Conservation (phyloP, 1,139 yeast genomes). For the Kodamaea alishanica region DNA sequence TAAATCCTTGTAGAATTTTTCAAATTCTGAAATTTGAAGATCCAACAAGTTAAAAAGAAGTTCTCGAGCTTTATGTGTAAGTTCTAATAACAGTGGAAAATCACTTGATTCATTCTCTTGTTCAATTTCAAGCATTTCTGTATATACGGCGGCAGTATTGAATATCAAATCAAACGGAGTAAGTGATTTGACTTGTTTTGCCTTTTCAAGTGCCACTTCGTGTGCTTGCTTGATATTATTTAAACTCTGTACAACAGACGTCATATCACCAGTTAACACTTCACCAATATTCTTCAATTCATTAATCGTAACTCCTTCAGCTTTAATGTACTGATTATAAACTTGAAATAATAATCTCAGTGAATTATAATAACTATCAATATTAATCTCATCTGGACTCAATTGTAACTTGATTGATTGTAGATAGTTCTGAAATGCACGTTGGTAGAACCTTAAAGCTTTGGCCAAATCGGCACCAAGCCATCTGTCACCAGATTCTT, state of each 20-base stretch:
- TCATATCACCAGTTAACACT: slow-evolving; percentile 28
- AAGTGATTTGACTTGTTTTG: slow-evolving; percentile 10
- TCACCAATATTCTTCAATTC: slow-evolving; percentile 41
- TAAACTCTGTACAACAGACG: slow-evolving; percentile 40
- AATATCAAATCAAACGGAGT: slow-evolving; percentile 41
- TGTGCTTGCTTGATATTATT: slow-evolving; percentile 33
- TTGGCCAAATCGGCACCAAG: slow-evolving; percentile 51
- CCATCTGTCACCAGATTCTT: slow-evolving; percentile 60
- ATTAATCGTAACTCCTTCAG: slow-evolving; percentile 40
- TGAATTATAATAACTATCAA: slow-evolving; percentile 47
- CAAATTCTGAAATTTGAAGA: slow-evolving; percentile 25
- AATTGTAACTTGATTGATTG: slow-evolving; percentile 24
- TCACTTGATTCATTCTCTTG: slow-evolving; percentile 16
- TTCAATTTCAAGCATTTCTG: slow-evolving; percentile 42
- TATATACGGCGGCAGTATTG: slow-evolving; percentile 46
- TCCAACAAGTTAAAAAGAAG: slow-evolving; percentile 18
- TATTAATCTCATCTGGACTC: slow-evolving; percentile 8
- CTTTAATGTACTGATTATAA: slow-evolving; percentile 39
- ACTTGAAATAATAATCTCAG: slow-evolving; percentile 49
- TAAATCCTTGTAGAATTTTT: slow-evolving; percentile 28
- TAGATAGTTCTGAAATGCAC: slow-evolving; percentile 39
- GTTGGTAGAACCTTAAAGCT: slow-evolving; percentile 50
- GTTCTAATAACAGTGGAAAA: slow-evolving; percentile 15
- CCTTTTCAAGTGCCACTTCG: slow-evolving; percentile 30
- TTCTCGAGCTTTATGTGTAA: slow-evolving; percentile 18